Base-by-base conservation (phyloP, 192 early-diverging fungal genomes). In the Neocallimastix lanati region DNA sequence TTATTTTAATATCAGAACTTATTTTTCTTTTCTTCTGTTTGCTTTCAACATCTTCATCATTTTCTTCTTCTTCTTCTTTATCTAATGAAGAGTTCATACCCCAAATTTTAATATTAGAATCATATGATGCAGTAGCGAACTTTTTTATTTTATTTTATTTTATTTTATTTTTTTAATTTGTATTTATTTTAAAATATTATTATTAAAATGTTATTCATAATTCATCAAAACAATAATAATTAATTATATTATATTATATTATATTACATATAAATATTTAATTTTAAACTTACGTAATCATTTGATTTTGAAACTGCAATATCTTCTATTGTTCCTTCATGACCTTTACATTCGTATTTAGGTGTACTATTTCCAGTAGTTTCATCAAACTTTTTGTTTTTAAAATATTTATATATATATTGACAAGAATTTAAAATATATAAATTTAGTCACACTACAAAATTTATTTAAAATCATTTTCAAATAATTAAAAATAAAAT, bases 91-190 rank as follows among this genome's bases (percentile, higher is more conserved):
- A n/a, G 16, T 78, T 78, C 28, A 77, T 77, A 15, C 76, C 50
- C 94, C 94, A 97, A 76, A 98, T 82, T 80, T 91, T 88, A 80
- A 98, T 88, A 1, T 90, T 88, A 21, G 90, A 83, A 85, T 97
- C 96, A 29, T 85, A 90, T 27, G 93, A 92, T 33, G 90, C 95
- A 58, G 86, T 88, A 29, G 91, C 92, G 82, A 95, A 86, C 84
- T 89, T n/a, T n/a, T 50, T n/a, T n/a, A n/a, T n/a, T n/a, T n/a
- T n/a, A n/a, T n/a, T n/a, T n/a, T n/a, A n/a, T n/a, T n/a, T n/a
- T n/a, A n/a, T n/a, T n/a, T n/a, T n/a, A n/a, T n/a, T n/a, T n/a
- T n/a, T n/a, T n/a, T n/a, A n/a, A n/a, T n/a, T n/a, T n/a, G n/a
- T n/a, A n/a, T n/a, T n/a, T n/a, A n/a, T n/a, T n/a, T n/a, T n/a